phyloP scores from a whole-genome alignment of 2,329 filamentous ascomycete genomes.

The Verticillium dahliae region DNA sequence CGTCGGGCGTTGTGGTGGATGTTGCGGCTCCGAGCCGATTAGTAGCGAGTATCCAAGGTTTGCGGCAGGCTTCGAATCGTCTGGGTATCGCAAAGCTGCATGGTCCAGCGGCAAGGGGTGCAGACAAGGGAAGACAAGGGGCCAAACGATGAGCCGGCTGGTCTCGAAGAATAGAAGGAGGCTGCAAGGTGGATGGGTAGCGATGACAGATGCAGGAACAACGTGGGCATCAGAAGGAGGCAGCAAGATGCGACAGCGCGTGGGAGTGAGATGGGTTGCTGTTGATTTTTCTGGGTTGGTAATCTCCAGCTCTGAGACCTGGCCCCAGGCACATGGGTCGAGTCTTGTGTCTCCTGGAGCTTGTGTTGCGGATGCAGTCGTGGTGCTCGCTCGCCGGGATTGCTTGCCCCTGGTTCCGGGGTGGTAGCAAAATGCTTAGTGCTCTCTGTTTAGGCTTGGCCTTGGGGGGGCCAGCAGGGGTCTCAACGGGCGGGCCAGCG shows the following conservation, averaged over 20 bases:
- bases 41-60: not conserved
- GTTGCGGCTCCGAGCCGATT: not conserved
- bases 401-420: not conserved
- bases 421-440: not conserved
- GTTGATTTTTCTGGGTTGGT: not conserved
- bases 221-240: not conserved
- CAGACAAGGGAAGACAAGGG: not conserved
- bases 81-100: not conserved
- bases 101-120: not conserved
- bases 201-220: not conserved
- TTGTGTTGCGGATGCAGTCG: not conserved
- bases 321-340: not conserved
- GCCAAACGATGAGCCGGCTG: not conserved
- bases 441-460: not conserved
- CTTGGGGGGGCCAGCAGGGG: not conserved
- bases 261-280: not conserved
- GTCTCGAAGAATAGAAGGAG: not conserved
- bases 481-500: not conserved
- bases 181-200: not conserved
- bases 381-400: not conserved
- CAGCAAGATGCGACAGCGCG: not conserved
- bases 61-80: not conserved
- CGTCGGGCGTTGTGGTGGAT: not conserved
- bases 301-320: not conserved
- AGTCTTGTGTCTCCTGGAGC: not conserved